Evolutionary conservation across 2,329 filamentous ascomycete species (phyloP).

Genomic region (Ceratocystis lukuohia): DNA sequence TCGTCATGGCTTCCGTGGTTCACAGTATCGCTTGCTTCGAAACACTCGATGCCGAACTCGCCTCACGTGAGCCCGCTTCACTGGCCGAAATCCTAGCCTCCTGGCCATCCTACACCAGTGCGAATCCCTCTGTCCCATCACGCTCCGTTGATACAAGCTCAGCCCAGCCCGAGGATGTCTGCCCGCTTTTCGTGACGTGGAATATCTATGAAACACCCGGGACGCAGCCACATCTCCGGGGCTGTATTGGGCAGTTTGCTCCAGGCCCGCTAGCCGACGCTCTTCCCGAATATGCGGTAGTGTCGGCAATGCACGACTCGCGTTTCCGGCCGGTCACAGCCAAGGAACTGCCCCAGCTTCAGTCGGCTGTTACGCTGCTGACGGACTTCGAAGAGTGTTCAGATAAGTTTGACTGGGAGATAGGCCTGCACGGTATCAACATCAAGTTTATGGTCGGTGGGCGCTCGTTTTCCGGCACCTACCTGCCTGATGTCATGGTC

Average conservation of each 20-base stretch:
- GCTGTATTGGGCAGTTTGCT: constrained; percentile 94
- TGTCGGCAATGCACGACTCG: constrained; percentile 53
- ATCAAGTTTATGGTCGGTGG: constrained; percentile 69
- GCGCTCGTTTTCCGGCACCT: constrained; percentile 69
- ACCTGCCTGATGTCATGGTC: constrained; percentile 76
- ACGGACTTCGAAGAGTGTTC: constrained; percentile 68
- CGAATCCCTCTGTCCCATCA: constrained; percentile 19
- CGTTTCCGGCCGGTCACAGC: constrained; percentile 45
- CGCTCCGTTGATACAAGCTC: constrained; percentile 22
- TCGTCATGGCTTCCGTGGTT: constrained; percentile 62
- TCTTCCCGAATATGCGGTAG: constrained; percentile 67
- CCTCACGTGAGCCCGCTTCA: constrained; percentile 51
- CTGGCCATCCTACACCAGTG: constrained; percentile 34
- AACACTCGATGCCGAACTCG: constrained; percentile 60
- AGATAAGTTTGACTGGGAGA: constrained; percentile 67
- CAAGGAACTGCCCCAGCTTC: constrained; percentile 43
- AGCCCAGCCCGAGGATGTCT: constrained; percentile 23
- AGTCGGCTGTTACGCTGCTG: constrained; percentile 65
- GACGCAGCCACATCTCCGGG: constrained; percentile 58
- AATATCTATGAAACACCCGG: constrained; percentile 18
- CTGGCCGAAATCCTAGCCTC: constrained; percentile 58
- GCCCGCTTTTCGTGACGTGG: constrained; percentile 27
- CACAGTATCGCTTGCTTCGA: constrained; percentile 96
- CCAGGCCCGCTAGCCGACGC: constrained; percentile 58
- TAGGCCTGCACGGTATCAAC: constrained; percentile 76